Evolutionary conservation across 331 rosid species (phyloP), one percentile per base, ranked within the genome.

Genomic region (Cydonia oblonga): DNA sequence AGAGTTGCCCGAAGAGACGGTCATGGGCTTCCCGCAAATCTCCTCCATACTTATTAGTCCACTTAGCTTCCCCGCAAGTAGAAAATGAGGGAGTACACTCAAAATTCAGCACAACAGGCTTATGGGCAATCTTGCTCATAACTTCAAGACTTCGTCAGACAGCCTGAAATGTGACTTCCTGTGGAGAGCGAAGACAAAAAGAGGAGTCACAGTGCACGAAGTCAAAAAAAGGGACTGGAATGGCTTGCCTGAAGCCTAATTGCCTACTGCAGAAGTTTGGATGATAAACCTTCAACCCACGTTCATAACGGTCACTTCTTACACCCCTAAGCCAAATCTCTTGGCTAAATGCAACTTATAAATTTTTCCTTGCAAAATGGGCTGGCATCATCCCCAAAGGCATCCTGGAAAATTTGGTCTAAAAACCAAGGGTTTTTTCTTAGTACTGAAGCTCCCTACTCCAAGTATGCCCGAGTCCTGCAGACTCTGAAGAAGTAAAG

Each of bases 91-190:
- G 0, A 9, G 1, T 38, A 1, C 14, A 38, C 1, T 38, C 5
- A 4, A 38, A 10, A 1, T 38, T 32, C 1, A 10, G 13, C 0
- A 14, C 1, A 4, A 38, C 4, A 0, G 0, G 44, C 1, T 38
- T 38, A 0, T 1, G 0, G 14, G 14, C 0, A 2, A 10, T 9
- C 0, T 38, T 38, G 0, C 14, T 10, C 1, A 38, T 38, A 0
- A 38, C 5, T 3, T 38, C 44, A 0, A 38, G 1, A 0, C 13
- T 38, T 0, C 44, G 0, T 0, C 13, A 0, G 1, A 14, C 14
- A 9, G 0, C 14, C 3, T 0, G 14, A 10, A 38, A 38, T 0
- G 0, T 38, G 1, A 3, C 44, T 2, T 38, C 0, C 10, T 1
- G 3, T 2, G 0, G 4, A 38, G 14, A 10, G 1, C 5, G 1